Conservation (phyloP, 768 basidiomycete genomes). For the Lyophyllum atratum region DNA sequence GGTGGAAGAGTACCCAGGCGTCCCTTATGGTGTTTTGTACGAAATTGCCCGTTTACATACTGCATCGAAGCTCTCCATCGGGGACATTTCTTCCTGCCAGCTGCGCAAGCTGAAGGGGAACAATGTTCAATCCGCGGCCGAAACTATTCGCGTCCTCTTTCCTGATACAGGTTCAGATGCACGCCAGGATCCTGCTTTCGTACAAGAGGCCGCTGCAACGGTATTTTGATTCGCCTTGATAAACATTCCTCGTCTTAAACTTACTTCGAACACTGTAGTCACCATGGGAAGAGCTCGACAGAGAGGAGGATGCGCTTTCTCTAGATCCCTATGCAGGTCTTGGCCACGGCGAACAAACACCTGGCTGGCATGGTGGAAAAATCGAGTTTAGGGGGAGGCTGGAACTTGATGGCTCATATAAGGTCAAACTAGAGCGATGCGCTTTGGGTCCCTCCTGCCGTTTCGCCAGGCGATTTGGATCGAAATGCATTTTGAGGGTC, state of each 20-base stretch:
- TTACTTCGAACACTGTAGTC: conserved; percentile 34
- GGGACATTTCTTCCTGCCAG: conserved; percentile 26
- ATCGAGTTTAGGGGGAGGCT: conserved; percentile 52
- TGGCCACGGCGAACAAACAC: conserved; percentile 37
- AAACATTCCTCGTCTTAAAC: neutral
- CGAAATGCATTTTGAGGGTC: conserved; percentile 55
- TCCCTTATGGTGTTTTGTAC: conserved; percentile 48
- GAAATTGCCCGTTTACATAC: conserved; percentile 49
- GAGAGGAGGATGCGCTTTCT: conserved; percentile 44
- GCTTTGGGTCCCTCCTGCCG: conserved; percentile 57
- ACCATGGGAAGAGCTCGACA: conserved; percentile 66
- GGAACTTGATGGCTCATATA: conserved; percentile 27
- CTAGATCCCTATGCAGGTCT: conserved; percentile 38
- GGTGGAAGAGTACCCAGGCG: conserved; percentile 13
- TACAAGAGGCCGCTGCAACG: conserved; percentile 36
- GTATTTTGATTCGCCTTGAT: conserved; percentile 17
- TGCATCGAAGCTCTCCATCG: conserved; percentile 21
- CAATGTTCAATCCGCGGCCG: conserved; percentile 33
- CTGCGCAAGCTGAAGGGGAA: conserved; percentile 30
- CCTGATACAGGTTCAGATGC: neutral
- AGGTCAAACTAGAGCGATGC: conserved; percentile 48
- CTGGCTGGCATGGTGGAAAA: conserved; percentile 63
- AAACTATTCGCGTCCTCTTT: conserved; percentile 17
- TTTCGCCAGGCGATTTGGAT: conserved; percentile 63
- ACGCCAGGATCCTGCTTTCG: conserved; percentile 28